Evolutionary conservation across 345 rosid genomes (phyloP), one percentile per base, ranked within the genome.

Genomic region (Toxicodendron radicans): DNA sequence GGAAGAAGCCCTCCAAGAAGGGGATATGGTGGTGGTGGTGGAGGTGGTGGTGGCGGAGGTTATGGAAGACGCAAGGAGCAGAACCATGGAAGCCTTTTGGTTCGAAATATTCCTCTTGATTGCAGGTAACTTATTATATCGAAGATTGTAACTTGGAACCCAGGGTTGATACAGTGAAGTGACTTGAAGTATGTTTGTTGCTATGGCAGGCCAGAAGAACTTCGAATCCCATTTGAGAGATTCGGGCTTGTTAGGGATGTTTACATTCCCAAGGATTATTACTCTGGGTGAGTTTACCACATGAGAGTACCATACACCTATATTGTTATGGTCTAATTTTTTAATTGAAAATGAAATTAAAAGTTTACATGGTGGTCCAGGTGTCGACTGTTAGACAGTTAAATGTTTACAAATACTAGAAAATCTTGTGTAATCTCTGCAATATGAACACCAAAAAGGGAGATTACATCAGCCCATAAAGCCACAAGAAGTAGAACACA

Each of bases 81-180:
- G 49, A 83, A 78, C 43, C 85, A 80, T 32, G 96, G 99, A 74
- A 95, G 98, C 79, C 93, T 93, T 46, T 77, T 95, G 85, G 96
- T 95, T 79, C 89, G 99, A 27, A 95, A 95, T 76, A 90, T 95
- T 78, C 96, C 99, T 72, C 85, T 90, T 23, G 97, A 93, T 84
- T 93, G 97, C 91, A 86, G 99, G 98, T 95, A 32, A 73, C 33
- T 60, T 45, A 32, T 66, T 69, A 64, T 23, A 16, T 1, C 11
- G 33, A 1, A n/a, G 17, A 11, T 56, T 21, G 14, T 8, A 2
- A 65, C 16, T 38, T 38, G 9, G 43, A 38, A 38, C 43, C 9
- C 43, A 38, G 9, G 43, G 43, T 38, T 38, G 43, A 38, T 5
- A 7, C 43, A 38, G 8, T 38, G 6, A 38, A 5, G 43, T 38